Evolutionary conservation across 495 filamentous ascomycete species (phyloP).

Genomic region (Penicillium mononematosum): DNA sequence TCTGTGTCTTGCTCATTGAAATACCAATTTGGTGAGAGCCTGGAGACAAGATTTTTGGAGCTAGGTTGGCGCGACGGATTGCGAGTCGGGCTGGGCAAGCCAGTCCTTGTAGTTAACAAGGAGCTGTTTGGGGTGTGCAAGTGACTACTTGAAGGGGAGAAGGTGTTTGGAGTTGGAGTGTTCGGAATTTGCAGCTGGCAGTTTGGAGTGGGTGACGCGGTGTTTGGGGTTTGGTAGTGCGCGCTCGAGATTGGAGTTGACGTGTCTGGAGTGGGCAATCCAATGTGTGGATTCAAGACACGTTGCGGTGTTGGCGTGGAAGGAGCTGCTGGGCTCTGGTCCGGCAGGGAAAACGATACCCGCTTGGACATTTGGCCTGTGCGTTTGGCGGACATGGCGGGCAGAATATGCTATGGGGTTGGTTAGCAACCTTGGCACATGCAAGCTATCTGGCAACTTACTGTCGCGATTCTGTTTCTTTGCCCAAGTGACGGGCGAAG

Average conservation of each 20-base stretch:
- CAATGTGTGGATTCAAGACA: not conserved
- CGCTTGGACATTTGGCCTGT: slow-evolving; percentile 15
- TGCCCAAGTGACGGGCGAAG: slow-evolving; percentile 2
- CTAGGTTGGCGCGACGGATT: slow-evolving; percentile 5
- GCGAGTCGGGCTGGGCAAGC: slow-evolving; percentile 7
- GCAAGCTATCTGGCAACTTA: slow-evolving; percentile 4
- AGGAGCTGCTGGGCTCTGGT: not conserved
- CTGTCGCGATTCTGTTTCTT: not conserved
- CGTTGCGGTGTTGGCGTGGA: not conserved
- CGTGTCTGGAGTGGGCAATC: not conserved
- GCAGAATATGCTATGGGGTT: slow-evolving; percentile 22
- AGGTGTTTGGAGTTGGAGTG: not conserved
- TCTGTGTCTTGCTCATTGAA: slow-evolving; percentile 25
- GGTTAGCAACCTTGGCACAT: slow-evolving; percentile 3
- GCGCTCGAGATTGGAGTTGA: not conserved
- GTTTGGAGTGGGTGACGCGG: not conserved
- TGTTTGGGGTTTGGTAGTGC: not conserved
- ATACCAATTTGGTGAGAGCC: slow-evolving; percentile 19
- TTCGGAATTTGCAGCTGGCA: not conserved
- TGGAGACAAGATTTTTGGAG: slow-evolving; percentile 16
- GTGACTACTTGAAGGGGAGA: not conserved
- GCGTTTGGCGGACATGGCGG: slow-evolving; percentile 26
- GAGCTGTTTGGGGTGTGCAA: not conserved
- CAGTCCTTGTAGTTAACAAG: not conserved
- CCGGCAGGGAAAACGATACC: not conserved